Conservation (phyloP, 306 rosid species). For the Vigna nakashimae region DNA sequence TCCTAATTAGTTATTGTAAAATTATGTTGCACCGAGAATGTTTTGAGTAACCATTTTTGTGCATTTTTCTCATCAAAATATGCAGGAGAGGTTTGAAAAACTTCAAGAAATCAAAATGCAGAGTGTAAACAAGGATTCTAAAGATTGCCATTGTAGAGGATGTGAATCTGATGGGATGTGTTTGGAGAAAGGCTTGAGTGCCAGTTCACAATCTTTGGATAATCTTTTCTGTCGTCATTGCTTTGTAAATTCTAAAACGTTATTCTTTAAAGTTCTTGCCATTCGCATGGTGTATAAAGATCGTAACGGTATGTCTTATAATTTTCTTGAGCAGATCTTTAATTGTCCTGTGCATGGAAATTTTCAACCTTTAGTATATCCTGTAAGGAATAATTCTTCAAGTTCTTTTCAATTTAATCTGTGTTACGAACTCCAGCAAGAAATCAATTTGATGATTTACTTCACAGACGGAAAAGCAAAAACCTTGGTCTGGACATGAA, state of each 20-base stretch:
- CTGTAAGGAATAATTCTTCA: too few species aligned
- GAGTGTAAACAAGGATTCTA: conserved; percentile 36
- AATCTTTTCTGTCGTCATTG: conserved; percentile 84
- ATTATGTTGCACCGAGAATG: too few species aligned
- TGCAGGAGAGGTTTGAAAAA: conserved; percentile 68
- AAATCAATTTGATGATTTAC: too few species aligned
- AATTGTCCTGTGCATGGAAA: conserved; percentile 47
- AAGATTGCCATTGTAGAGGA: conserved; percentile 49
- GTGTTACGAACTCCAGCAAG: too few species aligned
- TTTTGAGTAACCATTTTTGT: too few species aligned
- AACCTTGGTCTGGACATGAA: too few species aligned
- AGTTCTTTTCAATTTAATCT: too few species aligned
- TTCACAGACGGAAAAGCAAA: too few species aligned
- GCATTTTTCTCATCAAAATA: conserved; percentile 24
- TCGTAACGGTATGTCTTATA: conserved; percentile 11
- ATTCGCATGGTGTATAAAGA: neutral
- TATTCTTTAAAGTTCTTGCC: conserved; percentile 14
- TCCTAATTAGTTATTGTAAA: too few species aligned
- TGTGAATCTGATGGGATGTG: conserved; percentile 50
- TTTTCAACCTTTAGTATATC: too few species aligned
- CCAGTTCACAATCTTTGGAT: conserved; percentile 68
- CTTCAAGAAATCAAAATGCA: conserved; percentile 54
- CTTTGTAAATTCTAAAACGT: conserved; percentile 57
- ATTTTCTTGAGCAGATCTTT: conserved; percentile 61
- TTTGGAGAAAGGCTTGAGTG: conserved; percentile 67